Evolutionary conservation across 805 yeast species (phyloP).

Genomic region (Ogataea trehalophila): DNA sequence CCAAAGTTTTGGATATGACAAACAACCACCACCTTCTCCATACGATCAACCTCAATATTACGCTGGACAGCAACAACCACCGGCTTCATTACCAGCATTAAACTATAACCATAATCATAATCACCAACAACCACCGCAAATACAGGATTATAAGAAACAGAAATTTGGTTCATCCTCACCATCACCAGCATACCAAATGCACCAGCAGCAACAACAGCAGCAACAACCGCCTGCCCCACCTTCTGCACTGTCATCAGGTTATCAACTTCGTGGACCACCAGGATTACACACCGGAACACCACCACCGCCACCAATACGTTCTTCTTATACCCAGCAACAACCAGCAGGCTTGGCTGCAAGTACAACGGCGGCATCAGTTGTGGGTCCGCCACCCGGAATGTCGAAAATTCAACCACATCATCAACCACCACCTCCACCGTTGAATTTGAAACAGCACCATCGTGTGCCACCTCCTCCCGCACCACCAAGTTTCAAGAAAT

Average conservation of each 20-base stretch:
- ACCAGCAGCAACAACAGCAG: slow-evolving; percentile 1
- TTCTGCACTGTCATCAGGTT: not conserved
- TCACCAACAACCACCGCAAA: not conserved
- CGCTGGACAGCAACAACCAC: too few relatives aligned
- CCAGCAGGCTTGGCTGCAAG: slow-evolving; percentile 1
- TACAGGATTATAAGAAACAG: slow-evolving; percentile 1
- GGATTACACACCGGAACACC: not conserved
- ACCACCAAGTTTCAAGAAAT: not conserved
- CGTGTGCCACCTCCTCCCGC: slow-evolving; percentile 1
- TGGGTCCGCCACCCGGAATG: slow-evolving; percentile 1
- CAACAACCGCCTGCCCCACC: slow-evolving; percentile 6
- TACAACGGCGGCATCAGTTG: not conserved
- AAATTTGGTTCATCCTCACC: slow-evolving; percentile 1
- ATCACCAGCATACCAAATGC: slow-evolving; percentile 1
- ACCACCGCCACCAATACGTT: not conserved
- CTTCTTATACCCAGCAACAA: slow-evolving; percentile 7
- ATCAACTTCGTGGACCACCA: slow-evolving; percentile 7
- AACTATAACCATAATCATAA: not conserved
- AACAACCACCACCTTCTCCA: not conserved
- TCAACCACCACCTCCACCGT: slow-evolving; percentile 10
- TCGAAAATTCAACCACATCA: slow-evolving; percentile 1
- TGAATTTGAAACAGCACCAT: not conserved
- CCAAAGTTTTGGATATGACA: not conserved
- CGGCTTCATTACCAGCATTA: too few relatives aligned
- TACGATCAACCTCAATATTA: not conserved